phyloP scores from a whole-genome alignment of 345 rosid genomes.

The Brassica napus region Da-Ae NC_063447.1:42641001-42641500 shows the following conservation, averaged over 20 bases:
- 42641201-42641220: conserved; percentile 63
- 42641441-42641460: conserved; percentile 92
- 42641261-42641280: conserved; percentile 3
- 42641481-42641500: conserved; percentile 71
- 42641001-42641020: conserved; percentile 2
- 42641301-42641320: conserved; percentile 85
- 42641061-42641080: neutral
- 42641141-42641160: conserved; percentile 95
- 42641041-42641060: conserved; percentile 6
- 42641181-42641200: conserved; percentile 91
- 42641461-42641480: conserved; percentile 76
- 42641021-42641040: neutral
- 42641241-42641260: conserved; percentile 7
- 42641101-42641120: conserved; percentile 51
- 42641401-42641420: conserved; percentile 77
- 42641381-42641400: conserved; percentile 82
- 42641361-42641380: conserved; percentile 87
- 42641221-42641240: neutral
- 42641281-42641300: conserved; percentile 45
- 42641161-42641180: conserved; percentile 88
- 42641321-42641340: conserved; percentile 99
- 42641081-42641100: neutral
- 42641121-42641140: conserved; percentile 87
- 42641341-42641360: conserved; percentile 59
- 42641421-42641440: conserved; percentile 86